Evolutionary conservation across 805 yeast genomes (phyloP).

Genomic region (Candida gorgasii): DNA sequence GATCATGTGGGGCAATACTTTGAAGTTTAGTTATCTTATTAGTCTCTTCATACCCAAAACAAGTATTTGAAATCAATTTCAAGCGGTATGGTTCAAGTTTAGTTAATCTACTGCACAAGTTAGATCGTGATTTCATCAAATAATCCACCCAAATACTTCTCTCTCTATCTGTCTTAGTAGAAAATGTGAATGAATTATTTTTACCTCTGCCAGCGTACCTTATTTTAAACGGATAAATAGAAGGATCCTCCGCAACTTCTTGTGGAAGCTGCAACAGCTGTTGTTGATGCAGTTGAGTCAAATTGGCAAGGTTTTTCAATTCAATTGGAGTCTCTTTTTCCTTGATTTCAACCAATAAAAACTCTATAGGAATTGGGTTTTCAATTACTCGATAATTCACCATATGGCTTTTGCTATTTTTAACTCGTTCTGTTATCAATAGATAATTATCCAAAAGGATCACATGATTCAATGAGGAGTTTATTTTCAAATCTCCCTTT

Average conservation of each 20-base stretch:
- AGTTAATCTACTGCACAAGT: conserved; percentile 26
- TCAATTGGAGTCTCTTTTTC: conserved; percentile 26
- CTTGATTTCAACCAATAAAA: conserved; percentile 52
- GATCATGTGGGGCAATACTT: conserved; percentile 52
- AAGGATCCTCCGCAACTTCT: conserved; percentile 29
- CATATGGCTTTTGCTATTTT: conserved; percentile 34
- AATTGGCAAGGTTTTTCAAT: conserved; percentile 18
- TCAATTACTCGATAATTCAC: conserved; percentile 46
- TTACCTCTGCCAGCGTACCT: conserved; percentile 59
- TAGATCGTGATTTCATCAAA: conserved; percentile 20
- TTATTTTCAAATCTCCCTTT: conserved; percentile 65
- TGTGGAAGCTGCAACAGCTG: conserved; percentile 12
- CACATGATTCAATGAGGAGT: conserved; percentile 50
- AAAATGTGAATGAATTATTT: conserved; percentile 52
- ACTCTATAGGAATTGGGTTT: conserved; percentile 62
- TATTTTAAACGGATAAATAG: conserved; percentile 49
- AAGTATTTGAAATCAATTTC: conserved; percentile 53
- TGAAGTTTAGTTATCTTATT: conserved; percentile 54
- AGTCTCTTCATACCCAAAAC: conserved; percentile 64
- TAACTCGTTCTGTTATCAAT: conserved; percentile 59
- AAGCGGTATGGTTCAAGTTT: conserved; percentile 56
- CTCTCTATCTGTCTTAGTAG: conserved; percentile 48
- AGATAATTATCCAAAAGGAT: conserved; percentile 72
- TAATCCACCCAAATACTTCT: conserved; percentile 56
- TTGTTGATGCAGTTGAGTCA: conserved; percentile 19